phyloP scores from a whole-genome alignment of 495 filamentous ascomycete genomes.

The Penicillium longicatenatum region DNA sequence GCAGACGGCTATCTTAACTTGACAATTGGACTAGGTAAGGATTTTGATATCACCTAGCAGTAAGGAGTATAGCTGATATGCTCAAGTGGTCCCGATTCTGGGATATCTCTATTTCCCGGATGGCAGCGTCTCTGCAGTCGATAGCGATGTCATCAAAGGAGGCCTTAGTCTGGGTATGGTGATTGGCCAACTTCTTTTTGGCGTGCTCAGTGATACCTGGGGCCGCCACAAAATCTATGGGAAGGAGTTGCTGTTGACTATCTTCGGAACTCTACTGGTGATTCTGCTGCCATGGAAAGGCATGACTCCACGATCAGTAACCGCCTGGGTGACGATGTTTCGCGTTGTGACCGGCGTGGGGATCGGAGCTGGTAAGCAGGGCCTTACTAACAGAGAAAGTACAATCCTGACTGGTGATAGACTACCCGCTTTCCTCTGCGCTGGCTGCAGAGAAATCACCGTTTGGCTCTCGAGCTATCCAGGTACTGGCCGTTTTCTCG shows the following conservation, averaged over 20 bases:
- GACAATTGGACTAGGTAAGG: slow-evolving; percentile 25
- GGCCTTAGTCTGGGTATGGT: slow-evolving; percentile 22
- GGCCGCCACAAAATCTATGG: slow-evolving; percentile 19
- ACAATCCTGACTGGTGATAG: neutral
- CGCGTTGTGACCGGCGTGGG: slow-evolving; percentile 23
- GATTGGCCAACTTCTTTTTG: slow-evolving; percentile 16
- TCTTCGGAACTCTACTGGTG: slow-evolving; percentile 21
- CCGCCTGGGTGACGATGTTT: slow-evolving; percentile 22
- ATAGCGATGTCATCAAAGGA: slow-evolving; percentile 24
- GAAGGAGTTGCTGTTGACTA: slow-evolving; percentile 16
- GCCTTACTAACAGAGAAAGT: neutral
- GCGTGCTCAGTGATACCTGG: slow-evolving; percentile 17
- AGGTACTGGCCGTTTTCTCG: slow-evolving; percentile 17
- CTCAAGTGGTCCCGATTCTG: slow-evolving; percentile 13
- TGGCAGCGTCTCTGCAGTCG: slow-evolving; percentile 15
- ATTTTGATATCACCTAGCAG: neutral
- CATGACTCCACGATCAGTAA: slow-evolving; percentile 15
- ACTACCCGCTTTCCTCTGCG: slow-evolving; percentile 24
- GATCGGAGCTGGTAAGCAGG: slow-evolving; percentile 14
- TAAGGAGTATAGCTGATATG: neutral
- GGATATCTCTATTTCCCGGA: slow-evolving; percentile 20
- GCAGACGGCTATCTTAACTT: slow-evolving; percentile 25
- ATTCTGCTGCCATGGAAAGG: slow-evolving; percentile 22
- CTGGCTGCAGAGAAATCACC: slow-evolving; percentile 19
- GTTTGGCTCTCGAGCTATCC: slow-evolving; percentile 19